These are phyloP conservation scores for Elsinoe perseae DNA, from an alignment of 2,329 filamentous ascomycete genomes.

Conservation along the genomic window DNA sequence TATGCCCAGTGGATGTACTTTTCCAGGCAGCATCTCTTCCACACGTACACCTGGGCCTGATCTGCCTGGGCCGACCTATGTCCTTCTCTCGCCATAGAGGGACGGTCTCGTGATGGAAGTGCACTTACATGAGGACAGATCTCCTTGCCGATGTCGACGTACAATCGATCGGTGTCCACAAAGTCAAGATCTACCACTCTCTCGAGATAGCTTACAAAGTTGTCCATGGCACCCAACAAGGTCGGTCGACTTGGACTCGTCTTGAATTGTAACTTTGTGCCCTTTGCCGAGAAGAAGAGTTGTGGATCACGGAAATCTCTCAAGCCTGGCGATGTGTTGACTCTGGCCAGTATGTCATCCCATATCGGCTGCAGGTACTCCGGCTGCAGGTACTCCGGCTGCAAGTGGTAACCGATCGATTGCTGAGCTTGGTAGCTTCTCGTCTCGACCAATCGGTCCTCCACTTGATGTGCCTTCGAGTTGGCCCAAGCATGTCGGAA, in stretches of 20 bases:
- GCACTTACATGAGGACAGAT: background rate
- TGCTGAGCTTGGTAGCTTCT: background rate
- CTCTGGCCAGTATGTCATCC: background rate
- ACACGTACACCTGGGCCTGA: constrained; percentile 1
- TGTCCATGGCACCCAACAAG: background rate
- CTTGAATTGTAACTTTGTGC: constrained; percentile 9
- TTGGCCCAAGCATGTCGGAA: background rate
- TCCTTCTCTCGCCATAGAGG: background rate
- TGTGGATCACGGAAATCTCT: constrained; percentile 1
- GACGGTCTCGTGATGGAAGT: background rate
- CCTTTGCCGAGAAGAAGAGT: background rate
- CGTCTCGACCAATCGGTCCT: background rate
- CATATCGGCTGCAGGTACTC: background rate
- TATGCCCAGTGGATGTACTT: background rate
- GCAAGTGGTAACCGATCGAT: background rate
- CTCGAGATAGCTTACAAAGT: background rate
- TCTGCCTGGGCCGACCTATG: background rate
- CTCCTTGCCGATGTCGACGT: constrained; percentile 7
- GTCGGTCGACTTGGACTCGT: background rate
- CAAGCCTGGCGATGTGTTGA: background rate
- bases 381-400: background rate
- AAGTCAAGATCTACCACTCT: background rate
- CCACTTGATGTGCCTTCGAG: background rate
- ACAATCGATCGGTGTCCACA: background rate
- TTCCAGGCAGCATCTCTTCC: constrained; percentile 1